Evolutionary conservation across 1,284 basidiomycete genomes (phyloP).

Genomic region (Boletus holoroseus): DNA sequence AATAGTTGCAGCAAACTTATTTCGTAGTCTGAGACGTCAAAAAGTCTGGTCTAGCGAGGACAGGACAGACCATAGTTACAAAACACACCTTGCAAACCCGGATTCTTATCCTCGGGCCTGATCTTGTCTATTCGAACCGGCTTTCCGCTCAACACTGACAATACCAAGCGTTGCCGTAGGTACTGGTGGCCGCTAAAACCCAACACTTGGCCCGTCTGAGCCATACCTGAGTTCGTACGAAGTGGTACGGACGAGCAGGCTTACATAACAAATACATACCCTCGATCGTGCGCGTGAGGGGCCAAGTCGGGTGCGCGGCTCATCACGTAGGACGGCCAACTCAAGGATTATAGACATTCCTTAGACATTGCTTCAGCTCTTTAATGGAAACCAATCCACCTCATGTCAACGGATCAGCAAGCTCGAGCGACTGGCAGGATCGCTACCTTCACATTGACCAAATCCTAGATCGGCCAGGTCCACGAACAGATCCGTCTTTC

Average conservation of each 20-base stretch:
- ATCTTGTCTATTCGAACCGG: slow-evolving; percentile 86
- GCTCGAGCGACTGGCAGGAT: slow-evolving; percentile 58
- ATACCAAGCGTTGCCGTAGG: slow-evolving; percentile 80
- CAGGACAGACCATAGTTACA: background rate
- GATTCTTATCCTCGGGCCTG: slow-evolving; percentile 87
- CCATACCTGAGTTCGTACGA: slow-evolving; percentile 32
- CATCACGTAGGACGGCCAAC: background rate
- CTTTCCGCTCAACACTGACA: slow-evolving; percentile 86
- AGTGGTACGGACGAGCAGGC: background rate
- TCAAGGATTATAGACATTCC: slow-evolving; percentile 13
- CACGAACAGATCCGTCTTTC: slow-evolving; percentile 73
- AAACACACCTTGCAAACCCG: slow-evolving; percentile 76
- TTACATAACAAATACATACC: slow-evolving; percentile 25
- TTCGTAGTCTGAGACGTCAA: slow-evolving; percentile 70
- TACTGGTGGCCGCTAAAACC: slow-evolving; percentile 78
- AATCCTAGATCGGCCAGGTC: slow-evolving; percentile 74
- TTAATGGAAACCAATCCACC: slow-evolving; percentile 32
- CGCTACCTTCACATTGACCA: slow-evolving; percentile 78
- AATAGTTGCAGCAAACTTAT: slow-evolving; percentile 85
- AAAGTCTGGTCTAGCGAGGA: slow-evolving; percentile 4
- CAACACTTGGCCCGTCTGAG: slow-evolving; percentile 40
- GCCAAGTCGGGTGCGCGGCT: background rate
- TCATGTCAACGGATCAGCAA: slow-evolving; percentile 29
- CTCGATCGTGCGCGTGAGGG: slow-evolving; percentile 5
- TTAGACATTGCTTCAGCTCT: slow-evolving; percentile 12